phyloP scores from a whole-genome alignment of 768 basidiomycete genomes.

The Postia placenta region DNA sequence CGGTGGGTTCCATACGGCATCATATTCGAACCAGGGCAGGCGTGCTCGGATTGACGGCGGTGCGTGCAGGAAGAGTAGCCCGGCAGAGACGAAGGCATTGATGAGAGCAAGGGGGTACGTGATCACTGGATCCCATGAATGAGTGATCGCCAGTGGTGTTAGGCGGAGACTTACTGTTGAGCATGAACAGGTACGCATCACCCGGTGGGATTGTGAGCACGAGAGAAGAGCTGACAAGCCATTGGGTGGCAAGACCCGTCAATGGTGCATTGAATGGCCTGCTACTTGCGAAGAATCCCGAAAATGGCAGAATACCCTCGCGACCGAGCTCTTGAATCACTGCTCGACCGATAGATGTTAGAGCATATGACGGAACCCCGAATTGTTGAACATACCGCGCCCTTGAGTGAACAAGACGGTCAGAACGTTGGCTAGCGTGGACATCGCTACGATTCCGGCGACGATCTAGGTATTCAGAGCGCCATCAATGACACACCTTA shows the following conservation, averaged over 20 bases:
- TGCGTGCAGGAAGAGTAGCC: slow-evolving; percentile 57
- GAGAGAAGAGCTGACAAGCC: slow-evolving; percentile 48
- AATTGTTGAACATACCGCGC: slow-evolving; percentile 38
- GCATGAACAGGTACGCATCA: slow-evolving; percentile 68
- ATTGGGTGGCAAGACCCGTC: slow-evolving; percentile 57
- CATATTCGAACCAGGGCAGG: slow-evolving; percentile 20
- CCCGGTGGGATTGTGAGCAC: slow-evolving; percentile 58
- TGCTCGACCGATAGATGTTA: slow-evolving; percentile 20
- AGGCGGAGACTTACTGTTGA: slow-evolving; percentile 43
- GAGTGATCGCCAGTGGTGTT: neutral
- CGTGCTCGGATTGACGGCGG: slow-evolving; percentile 9
- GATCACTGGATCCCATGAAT: slow-evolving; percentile 33
- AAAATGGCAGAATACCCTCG: slow-evolving; percentile 62
- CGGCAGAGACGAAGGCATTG: slow-evolving; percentile 54
- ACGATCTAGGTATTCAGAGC: too few relatives aligned
- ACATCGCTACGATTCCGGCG: slow-evolving; percentile 57
- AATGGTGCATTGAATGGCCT: slow-evolving; percentile 66
- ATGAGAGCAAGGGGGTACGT: slow-evolving; percentile 54
- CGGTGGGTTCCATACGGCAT: slow-evolving; percentile 58
- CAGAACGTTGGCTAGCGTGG: slow-evolving; percentile 58
- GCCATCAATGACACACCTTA: neutral
- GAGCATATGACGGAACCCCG: too few relatives aligned
- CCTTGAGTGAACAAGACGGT: slow-evolving; percentile 62
- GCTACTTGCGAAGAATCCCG: slow-evolving; percentile 64
- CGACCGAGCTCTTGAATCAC: slow-evolving; percentile 72